A percentile compares a stretch with the other conserved stretches of the same genome.
These are phyloP conservation scores for Dryadomyces sulphureus DNA, from an alignment of 2,329 filamentous ascomycete species.

Conservation along the genomic window DNA sequence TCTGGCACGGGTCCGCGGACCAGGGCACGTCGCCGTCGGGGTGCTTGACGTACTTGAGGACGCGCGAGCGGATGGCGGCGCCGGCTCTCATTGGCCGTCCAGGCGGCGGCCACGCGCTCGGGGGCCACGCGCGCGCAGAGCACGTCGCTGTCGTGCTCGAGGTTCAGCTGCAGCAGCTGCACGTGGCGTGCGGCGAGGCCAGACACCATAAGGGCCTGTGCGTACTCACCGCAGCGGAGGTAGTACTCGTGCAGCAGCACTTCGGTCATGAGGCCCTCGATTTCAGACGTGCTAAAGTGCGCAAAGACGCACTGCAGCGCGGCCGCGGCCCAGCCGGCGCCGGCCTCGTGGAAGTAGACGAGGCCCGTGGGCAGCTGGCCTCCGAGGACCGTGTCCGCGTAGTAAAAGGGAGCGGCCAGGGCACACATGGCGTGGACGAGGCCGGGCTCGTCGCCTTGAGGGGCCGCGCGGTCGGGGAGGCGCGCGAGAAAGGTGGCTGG, in stretches of 20 bases:
- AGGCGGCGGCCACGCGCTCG: too few species aligned
- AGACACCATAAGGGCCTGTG: slow-evolving; percentile 7
- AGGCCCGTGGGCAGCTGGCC: background rate
- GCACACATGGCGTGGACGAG: slow-evolving; percentile 7
- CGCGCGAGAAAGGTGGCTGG: slow-evolving; percentile 11
- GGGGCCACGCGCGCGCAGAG: too few species aligned
- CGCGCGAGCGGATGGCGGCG: slow-evolving; percentile 4
- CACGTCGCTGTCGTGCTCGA: slow-evolving; percentile 5
- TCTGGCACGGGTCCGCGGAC: background rate
- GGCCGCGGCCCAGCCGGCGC: slow-evolving; percentile 5
- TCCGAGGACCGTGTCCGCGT: background rate
- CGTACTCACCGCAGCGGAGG: slow-evolving; percentile 7
- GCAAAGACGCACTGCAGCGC: slow-evolving; percentile 6
- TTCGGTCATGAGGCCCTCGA: slow-evolving; percentile 8
- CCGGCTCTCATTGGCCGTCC: slow-evolving; percentile 3
- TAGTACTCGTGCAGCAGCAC: slow-evolving; percentile 8
- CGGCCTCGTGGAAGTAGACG: slow-evolving; percentile 2
- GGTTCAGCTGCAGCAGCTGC: slow-evolving; percentile 7
- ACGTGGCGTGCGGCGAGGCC: slow-evolving; percentile 6
- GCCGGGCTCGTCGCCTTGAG: slow-evolving; percentile 4
- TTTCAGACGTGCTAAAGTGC: slow-evolving; percentile 4
- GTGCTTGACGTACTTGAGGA: slow-evolving; percentile 8
- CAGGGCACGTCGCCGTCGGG: slow-evolving; percentile 6
- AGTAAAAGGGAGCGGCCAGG: slow-evolving; percentile 6
- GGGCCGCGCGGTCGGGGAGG: slow-evolving; percentile 3